Base-by-base conservation (phyloP, 768 basidiomycete species). In the Hypholoma sublateritium region DNA sequence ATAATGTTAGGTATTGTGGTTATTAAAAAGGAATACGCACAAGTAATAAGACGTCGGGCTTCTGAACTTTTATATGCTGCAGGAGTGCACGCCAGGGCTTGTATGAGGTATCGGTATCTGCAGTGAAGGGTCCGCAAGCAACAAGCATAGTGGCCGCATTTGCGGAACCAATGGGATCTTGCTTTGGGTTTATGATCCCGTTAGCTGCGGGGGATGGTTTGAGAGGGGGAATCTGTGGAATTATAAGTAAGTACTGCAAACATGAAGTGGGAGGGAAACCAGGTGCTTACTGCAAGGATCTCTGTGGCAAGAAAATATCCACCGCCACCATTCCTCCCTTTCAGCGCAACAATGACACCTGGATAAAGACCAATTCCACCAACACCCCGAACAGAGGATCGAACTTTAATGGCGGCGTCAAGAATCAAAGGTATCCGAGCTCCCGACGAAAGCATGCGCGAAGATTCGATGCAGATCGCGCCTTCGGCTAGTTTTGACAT, bases 291-390 rank as follows among this genome's bases (percentile, higher is more conserved):
- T 61, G 85, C 74, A 36, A 97, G 70, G 8, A 96, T 76, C 65
- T 98, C 94, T 22, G 84, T 83, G 0, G 89, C 95, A 9, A 85
- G 77, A 67, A 98, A 98, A 74, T 86, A 86, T 2, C 86, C 89
- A 5, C 92, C 95, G 2, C 94, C 92, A 1, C 95, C 94, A 70
- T 98, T 98, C 68, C 82, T 84, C 0, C 97, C 97, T 59, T 85
- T 91, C 32, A 98, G 66, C 0, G 89, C 94, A 1, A 88, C 88
- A 50, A 98, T 84, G 25, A 87, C 87, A 3, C 97, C 97, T 4
- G 95, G 93, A 67, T 95, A 98, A 41, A 98, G 67, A 1, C 91
- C 87, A 9, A 88, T 72, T 0, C 86, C 85, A 14, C 81, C 82
- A 9, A 83, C 75, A 11, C 89, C 91, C 54, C 79, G 79, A 13